phyloP scores from a whole-genome alignment of 2,329 filamentous ascomycete species.

The Alternaria brassicae region DNA sequence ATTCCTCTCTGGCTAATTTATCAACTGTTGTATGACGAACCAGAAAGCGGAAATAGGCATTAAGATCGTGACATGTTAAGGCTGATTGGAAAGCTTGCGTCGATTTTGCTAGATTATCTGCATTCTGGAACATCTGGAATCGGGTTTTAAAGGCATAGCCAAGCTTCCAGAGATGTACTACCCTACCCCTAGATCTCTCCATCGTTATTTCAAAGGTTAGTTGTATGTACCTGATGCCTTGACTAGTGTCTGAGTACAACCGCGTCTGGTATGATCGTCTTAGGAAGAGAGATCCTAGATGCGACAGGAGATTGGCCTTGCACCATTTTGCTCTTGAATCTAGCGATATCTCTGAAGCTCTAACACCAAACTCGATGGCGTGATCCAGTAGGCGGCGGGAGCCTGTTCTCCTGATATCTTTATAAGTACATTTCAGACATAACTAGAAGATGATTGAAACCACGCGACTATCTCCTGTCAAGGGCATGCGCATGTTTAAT shows the following conservation, averaged over 20 bases:
- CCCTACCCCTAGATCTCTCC: conserved; percentile 4
- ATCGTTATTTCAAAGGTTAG: conserved; percentile 1
- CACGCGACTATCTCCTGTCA: conserved; percentile 4
- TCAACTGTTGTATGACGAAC: conserved; percentile 5
- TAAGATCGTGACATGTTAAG: conserved; percentile 5
- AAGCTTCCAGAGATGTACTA: conserved; percentile 4
- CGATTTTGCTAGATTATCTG: conserved; percentile 5
- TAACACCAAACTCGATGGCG: conserved; percentile 4
- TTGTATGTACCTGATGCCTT: conserved; percentile 5
- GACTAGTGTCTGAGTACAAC: conserved; percentile 5
- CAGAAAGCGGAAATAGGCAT: conserved; percentile 5
- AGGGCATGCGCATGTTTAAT: conserved; percentile 4
- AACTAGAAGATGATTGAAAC: conserved; percentile 6
- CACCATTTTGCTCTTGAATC: conserved; percentile 5
- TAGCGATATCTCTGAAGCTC: conserved; percentile 3
- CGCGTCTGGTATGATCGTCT: conserved; percentile 3
- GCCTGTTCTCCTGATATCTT: conserved; percentile 5
- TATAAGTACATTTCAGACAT: conserved; percentile 4
- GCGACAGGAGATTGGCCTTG: conserved; percentile 2
- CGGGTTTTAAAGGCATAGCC: conserved; percentile 4
- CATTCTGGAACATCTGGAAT: conserved; percentile 2
- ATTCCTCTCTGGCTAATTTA: conserved; percentile 3
- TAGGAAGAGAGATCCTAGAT: conserved; percentile 5
- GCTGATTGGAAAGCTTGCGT: conserved; percentile 4
- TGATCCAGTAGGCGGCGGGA: conserved; percentile 2